A percentile compares a stretch with the other conserved stretches of the same genome.
Evolutionary conservation across 179 eudicot species (phyloP).

Genomic region (Silene coronaria): DNA sequence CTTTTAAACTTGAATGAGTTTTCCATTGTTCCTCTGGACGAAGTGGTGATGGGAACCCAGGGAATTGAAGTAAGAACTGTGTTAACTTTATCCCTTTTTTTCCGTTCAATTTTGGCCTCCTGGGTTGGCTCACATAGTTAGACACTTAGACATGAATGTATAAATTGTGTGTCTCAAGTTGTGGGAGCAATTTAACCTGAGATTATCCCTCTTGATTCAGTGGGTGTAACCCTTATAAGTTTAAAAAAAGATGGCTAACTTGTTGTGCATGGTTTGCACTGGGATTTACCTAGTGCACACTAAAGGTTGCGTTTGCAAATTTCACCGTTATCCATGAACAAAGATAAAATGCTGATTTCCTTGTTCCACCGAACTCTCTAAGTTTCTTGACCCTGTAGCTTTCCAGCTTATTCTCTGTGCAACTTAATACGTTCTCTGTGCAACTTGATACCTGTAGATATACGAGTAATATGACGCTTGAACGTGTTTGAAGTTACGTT

Average conservation of each 20-base stretch:
- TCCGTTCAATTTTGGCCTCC: not conserved
- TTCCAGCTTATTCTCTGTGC: not conserved
- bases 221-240: not conserved
- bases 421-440: not conserved
- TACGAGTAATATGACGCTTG: not conserved
- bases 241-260: not conserved
- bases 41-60: not conserved
- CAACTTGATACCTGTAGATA: not conserved
- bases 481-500: not conserved
- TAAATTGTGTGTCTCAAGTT: not conserved
- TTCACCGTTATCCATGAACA: not conserved
- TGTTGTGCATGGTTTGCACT: not conserved
- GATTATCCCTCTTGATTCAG: not conserved
- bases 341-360: constrained; percentile 1
- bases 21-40: not conserved
- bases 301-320: not conserved
- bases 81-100: not conserved
- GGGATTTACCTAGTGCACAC: not conserved
- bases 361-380: not conserved
- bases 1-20: not conserved
- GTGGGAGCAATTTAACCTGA: not conserved
- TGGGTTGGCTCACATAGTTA: not conserved
- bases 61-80: not conserved
- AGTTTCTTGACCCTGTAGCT: not conserved
- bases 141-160: not conserved